Conservation (phyloP, 1,139 yeast species). For the Yarrowia galli region DNA sequence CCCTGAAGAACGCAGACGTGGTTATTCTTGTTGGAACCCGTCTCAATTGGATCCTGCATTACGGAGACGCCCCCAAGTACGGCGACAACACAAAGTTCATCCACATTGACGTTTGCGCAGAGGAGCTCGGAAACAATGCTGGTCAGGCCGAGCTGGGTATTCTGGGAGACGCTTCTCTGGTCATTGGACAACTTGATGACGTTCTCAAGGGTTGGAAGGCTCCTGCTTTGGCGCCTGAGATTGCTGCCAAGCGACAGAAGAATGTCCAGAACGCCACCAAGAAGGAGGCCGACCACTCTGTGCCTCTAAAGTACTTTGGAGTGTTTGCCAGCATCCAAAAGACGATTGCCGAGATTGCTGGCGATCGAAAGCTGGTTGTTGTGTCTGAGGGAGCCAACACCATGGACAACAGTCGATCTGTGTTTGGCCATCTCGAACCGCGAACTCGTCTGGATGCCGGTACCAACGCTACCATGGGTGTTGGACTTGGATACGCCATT, state of each 20-base stretch:
- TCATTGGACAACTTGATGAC: constrained; percentile 52
- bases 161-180: constrained; percentile 59
- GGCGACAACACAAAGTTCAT: constrained; percentile 56
- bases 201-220: constrained; percentile 47
- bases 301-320: constrained; percentile 59
- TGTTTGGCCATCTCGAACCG: constrained; percentile 62
- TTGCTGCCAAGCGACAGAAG: constrained; percentile 49
- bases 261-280: constrained; percentile 53
- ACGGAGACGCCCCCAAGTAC: constrained; percentile 64
- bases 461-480: constrained; percentile 76
- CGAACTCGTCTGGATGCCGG: constrained; percentile 69
- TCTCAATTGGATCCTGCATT: constrained; percentile 72
- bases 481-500: constrained; percentile 70
- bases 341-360: constrained; percentile 48
- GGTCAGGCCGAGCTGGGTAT: constrained; percentile 54
- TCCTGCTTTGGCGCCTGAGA: constrained; percentile 48
- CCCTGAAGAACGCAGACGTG: constrained; percentile 62
- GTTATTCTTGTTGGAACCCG: constrained; percentile 66
- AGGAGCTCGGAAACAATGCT: constrained; percentile 60
- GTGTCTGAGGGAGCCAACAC: constrained; percentile 75
- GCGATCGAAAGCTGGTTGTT: constrained; percentile 51
- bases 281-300: constrained; percentile 47
- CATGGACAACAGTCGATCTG: constrained; percentile 69
- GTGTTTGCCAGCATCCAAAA: constrained; percentile 61
- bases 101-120: constrained; percentile 63